phyloP scores from a whole-genome alignment of 2,329 filamentous ascomycete species.

The Tolypocladium tropicale region DNA sequence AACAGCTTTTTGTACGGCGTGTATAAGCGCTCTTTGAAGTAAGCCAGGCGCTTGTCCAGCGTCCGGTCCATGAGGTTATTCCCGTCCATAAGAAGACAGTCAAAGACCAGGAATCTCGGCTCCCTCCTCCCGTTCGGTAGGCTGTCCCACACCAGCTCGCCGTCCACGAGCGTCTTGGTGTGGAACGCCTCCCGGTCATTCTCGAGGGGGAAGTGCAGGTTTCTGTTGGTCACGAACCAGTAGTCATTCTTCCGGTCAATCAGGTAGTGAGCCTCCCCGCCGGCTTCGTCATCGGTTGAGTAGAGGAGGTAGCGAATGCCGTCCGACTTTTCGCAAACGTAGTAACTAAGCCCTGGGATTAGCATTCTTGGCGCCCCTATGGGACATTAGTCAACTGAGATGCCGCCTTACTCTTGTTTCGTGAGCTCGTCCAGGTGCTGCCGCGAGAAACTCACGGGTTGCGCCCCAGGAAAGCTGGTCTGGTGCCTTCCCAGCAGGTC shows the following conservation, averaged over 20 bases:
- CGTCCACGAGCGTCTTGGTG: conserved; percentile 73
- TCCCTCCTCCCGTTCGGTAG: conserved; percentile 55
- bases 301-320: conserved; percentile 94
- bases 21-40: conserved; percentile 71
- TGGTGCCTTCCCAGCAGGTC: conserved; percentile 60
- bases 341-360: conserved; percentile 52
- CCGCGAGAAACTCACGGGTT: conserved; percentile 84
- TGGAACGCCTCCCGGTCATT: conserved; percentile 60
- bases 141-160: conserved; percentile 85
- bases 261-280: conserved; percentile 68
- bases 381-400: neutral
- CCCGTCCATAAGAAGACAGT: conserved; percentile 75
- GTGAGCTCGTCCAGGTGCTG: conserved; percentile 76
- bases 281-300: conserved; percentile 56
- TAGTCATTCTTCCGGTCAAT: conserved; percentile 98
- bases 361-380: neutral
- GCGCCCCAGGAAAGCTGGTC: conserved; percentile 72
- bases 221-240: conserved; percentile 63
- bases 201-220: conserved; percentile 71
- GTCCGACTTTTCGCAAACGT: conserved; percentile 96
- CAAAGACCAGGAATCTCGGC: conserved; percentile 84
- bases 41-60: conserved; percentile 80
- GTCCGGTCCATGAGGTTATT: conserved; percentile 67
- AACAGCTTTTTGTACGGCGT: conserved; percentile 57
- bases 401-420: conserved; percentile 53